Percentiles rank a stretch among this genome's conserved stretches.
Conservation (phyloP, 352 stramenopile species). For the Phytophthora pinifolia region DNA sequence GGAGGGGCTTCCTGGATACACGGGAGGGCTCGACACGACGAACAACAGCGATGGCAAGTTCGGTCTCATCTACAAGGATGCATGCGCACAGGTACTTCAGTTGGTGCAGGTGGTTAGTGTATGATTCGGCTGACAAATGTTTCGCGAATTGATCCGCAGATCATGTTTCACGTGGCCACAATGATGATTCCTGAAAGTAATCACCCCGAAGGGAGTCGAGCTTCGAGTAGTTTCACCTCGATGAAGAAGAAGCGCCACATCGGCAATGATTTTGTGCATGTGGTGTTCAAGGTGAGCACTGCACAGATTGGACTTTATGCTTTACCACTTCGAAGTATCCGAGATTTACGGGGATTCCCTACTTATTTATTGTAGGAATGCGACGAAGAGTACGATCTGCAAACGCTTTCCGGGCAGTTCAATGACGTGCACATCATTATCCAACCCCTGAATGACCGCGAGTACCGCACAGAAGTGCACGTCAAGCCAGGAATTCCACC, state of each 20-base stretch:
- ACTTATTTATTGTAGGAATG: conserved; percentile 48
- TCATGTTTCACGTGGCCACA: conserved; percentile 86
- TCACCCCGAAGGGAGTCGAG: neutral
- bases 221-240: conserved; percentile 18
- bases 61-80: conserved; percentile 68
- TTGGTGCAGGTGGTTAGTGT: neutral
- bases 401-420: conserved; percentile 81
- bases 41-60: conserved; percentile 77
- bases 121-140: conserved; percentile 1
- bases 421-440: conserved; percentile 89
- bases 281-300: conserved; percentile 71
- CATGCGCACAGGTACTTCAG: conserved; percentile 54
- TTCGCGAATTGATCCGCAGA: conserved; percentile 38
- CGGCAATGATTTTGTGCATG: conserved; percentile 88
- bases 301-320: too few relatives aligned
- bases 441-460: conserved; percentile 71
- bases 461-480: conserved; percentile 75
- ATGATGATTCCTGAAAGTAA: conserved; percentile 61
- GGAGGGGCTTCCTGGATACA: conserved; percentile 64
- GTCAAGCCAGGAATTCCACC: conserved; percentile 65
- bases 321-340: too few relatives aligned
- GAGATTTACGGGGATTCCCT: too few relatives aligned
- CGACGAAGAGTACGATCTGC: conserved; percentile 72
- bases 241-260: conserved; percentile 90
- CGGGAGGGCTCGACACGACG: conserved; percentile 73